Evolutionary conservation across 75 land plant genomes (phyloP).

Genomic region (Gnetum montanum): DNA sequence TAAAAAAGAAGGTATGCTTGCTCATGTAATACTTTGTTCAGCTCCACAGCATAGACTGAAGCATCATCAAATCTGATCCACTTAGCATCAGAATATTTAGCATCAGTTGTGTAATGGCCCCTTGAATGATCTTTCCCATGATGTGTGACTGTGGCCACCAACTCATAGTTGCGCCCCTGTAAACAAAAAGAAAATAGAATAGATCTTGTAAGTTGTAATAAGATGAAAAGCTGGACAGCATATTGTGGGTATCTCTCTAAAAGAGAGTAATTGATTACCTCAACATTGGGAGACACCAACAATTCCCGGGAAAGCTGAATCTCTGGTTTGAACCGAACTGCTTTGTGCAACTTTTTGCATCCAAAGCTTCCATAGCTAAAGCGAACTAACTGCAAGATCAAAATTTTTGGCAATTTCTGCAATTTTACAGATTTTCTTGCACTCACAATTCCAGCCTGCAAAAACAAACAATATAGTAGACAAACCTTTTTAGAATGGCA

Average conservation of each 20-base stretch:
- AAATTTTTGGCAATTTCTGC: slow-evolving; percentile 62
- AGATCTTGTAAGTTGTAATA: background rate
- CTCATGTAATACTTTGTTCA: slow-evolving; percentile 73
- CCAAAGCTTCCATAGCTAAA: slow-evolving; percentile 86
- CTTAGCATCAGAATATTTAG: slow-evolving; percentile 44
- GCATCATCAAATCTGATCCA: slow-evolving; percentile 90
- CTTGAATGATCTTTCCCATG: slow-evolving; percentile 84
- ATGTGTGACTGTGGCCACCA: slow-evolving; percentile 88
- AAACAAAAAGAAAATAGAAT: background rate
- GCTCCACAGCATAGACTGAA: slow-evolving; percentile 39
- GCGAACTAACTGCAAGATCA: slow-evolving; percentile 90
- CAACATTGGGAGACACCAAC: slow-evolving; percentile 52
- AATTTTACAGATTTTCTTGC: slow-evolving; percentile 84
- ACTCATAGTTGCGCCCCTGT: slow-evolving; percentile 85
- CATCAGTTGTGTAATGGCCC: slow-evolving; percentile 93
- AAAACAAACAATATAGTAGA: background rate
- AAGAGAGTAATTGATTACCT: slow-evolving; percentile 30
- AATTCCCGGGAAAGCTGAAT: slow-evolving; percentile 68
- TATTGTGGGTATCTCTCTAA: background rate
- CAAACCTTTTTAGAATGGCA: too few relatives aligned
- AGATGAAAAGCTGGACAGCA: background rate
- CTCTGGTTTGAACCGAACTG: slow-evolving; percentile 62
- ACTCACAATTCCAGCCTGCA: slow-evolving; percentile 66
- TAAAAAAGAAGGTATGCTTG: slow-evolving; percentile 91
- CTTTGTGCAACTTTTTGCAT: slow-evolving; percentile 73